Evolutionary conservation across 2,329 filamentous ascomycete genomes (phyloP).

Genomic region (Septoria petroselini): DNA sequence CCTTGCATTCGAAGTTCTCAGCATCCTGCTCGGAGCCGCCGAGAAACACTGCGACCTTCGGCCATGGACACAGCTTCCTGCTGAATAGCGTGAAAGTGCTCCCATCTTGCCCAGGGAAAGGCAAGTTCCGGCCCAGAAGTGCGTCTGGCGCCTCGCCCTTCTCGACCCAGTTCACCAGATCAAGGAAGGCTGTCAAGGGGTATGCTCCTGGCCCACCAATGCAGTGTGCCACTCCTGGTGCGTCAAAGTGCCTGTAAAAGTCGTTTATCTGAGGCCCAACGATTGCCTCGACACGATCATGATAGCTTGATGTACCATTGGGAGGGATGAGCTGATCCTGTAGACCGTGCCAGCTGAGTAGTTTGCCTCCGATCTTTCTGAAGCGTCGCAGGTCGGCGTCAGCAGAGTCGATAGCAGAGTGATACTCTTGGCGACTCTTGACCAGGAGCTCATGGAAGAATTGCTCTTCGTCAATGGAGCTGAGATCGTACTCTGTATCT

Average conservation of each 20-base stretch:
- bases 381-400: constrained; percentile 40
- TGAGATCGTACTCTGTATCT: constrained; percentile 28
- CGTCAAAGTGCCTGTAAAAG: constrained; percentile 40
- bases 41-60: constrained; percentile 22
- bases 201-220: constrained; percentile 32
- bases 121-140: constrained; percentile 10
- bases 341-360: constrained; percentile 43
- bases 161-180: constrained; percentile 33
- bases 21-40: constrained; percentile 22
- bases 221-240: constrained; percentile 41
- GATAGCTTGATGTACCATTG: constrained; percentile 39
- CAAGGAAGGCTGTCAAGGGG: constrained; percentile 21
- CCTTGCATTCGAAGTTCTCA: constrained; percentile 25
- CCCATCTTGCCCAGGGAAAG: constrained; percentile 9
- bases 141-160: constrained; percentile 26
- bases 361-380: constrained; percentile 38
- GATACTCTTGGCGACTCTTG: constrained; percentile 29
- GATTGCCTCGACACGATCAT: constrained; percentile 30
- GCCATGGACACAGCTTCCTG: constrained; percentile 27
- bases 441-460: constrained; percentile 22
- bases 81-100: constrained; percentile 6
- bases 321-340: constrained; percentile 40
- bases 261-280: constrained; percentile 26
- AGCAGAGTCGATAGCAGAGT: constrained; percentile 38
- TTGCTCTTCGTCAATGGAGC: constrained; percentile 19